Base-by-base conservation (phyloP, 495 filamentous ascomycete species). In the Penicillium odoratum region DNA sequence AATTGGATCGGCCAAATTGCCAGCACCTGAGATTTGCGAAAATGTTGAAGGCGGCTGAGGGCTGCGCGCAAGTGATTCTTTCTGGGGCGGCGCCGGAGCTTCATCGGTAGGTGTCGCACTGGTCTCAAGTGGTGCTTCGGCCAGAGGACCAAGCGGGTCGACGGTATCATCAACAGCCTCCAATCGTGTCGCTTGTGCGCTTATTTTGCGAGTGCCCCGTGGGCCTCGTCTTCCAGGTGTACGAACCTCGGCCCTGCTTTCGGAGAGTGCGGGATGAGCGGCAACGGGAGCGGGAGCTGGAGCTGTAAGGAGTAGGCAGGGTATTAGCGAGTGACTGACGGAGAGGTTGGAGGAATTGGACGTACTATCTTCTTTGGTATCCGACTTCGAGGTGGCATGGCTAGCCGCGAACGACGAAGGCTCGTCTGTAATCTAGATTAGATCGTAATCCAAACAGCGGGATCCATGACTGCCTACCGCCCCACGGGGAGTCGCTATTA, bases 161-260 rank as follows among this genome's bases (percentile, higher is more conserved):
- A 96, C 80, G 44, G 91, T 88, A 68, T 97, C 90, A 65, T 93
- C 91, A 58, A 96, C 86, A 33, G 91, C 91, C 76, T 98, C 88
- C 48, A 97, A 81, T 44, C 85, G 85, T 40, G 90, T 95, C 34
- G 89, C 81, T 68, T 94, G 91, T 40, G 89, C 87, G 68, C 85
- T 89, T 60, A 92, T 81, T 62, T 90, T 89, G 53, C 91, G 87
- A 34, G 82, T 84, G 26, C 83, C 86, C 63, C 85, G 76, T 26
- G 81, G 77, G 33, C 70, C 76, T 64, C 81, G 79, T 64, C 75
- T 74, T 60, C 72, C 74, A 26, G 82, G 71, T 18, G 81, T 70
- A 58, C 77, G 76, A 28, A 80, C 70, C 50, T 77, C 69, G 44
- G 65, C 64, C 34, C 66, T 65, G 49, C 62, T 71, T 46, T 65